Evolutionary conservation across 1,284 basidiomycete species (phyloP), one percentile per base, ranked within the genome.

Genomic region (Apiotrichum akiyoshidainum): DNA sequence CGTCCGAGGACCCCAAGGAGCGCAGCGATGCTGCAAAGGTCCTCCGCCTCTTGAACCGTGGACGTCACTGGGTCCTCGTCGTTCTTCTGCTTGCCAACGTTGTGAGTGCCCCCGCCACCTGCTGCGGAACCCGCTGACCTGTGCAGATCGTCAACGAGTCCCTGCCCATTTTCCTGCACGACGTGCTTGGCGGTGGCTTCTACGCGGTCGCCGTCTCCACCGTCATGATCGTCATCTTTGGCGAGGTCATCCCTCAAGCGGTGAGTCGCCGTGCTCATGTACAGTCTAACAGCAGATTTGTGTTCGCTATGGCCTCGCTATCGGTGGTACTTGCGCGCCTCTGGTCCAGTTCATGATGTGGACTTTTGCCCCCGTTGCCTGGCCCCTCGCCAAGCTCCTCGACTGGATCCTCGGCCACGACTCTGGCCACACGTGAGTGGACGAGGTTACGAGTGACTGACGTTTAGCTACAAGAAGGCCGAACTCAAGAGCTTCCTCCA

Each of bases 11-110:
- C 68, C 68, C 78, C 1, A 80, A 72, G 46, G 89, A 92, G 74
- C 82, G 84, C 65, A 71, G 75, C 54, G 86, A 91, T 59, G 91
- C 90, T 0, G 81, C 82, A 63, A 88, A 85, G 79, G 91, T 94
- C 1, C 76, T 92, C 44, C 80, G 78, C n/a, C 81, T 97, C 2
- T 85, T 97, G 76, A 80, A 80, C 52, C 87, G 83, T 68, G 91
- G 93, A 0, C 83, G 92, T 13, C 94, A 97, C 77, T 97, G 94
- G 93, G 92, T 97, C 13, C 83, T 97, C 21, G 92, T 95, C 51
- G 89, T 91, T 9, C 82, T 96, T 1, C 81, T 92, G 1, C 81
- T 94, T 3, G 84, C 86, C 50, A 94, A 94, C 69, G 91, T 93
- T 59, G 89, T 92, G 71, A 67, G 89, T 77, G n/a, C 12, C 17